Percentiles rank a stretch among this genome's conserved stretches.
phyloP scores from a whole-genome alignment of 495 filamentous ascomycete species.

The Lindgomyces ingoldianus region DNA sequence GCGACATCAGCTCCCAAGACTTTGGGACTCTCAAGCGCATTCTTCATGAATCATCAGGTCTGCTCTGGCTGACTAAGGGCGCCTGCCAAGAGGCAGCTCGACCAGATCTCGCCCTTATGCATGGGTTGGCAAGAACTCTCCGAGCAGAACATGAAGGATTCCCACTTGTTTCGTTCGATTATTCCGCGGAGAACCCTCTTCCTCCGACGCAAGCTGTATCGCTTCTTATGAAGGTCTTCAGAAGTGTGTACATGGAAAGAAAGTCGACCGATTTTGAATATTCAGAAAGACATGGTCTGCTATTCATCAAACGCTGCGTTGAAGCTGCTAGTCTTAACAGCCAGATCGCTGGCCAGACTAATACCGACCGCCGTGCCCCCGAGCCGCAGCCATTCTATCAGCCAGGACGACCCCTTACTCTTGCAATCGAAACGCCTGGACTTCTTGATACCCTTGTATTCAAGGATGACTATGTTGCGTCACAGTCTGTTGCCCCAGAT shows the following conservation, averaged over 20 bases:
- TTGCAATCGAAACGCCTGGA: background rate
- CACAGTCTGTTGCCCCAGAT: background rate
- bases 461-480: background rate
- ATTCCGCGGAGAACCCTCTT: background rate
- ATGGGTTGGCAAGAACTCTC: background rate
- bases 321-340: background rate
- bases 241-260: too few relatives aligned
- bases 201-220: too few relatives aligned
- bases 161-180: background rate
- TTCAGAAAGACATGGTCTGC: background rate
- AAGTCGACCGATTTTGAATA: background rate
- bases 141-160: background rate
- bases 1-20: background rate
- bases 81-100: background rate
- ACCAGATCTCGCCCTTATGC: background rate
- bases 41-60: background rate
- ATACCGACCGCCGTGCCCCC: too few relatives aligned
- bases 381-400: background rate
- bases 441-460: background rate
- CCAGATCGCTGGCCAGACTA: too few relatives aligned
- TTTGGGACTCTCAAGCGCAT: background rate
- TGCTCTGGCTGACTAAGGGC: background rate
- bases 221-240: too few relatives aligned
- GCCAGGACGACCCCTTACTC: background rate
- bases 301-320: background rate